A percentile compares a stretch with the other conserved stretches of the same genome.
These are phyloP conservation scores for Gossypium raimondii DNA, from an alignment of 345 rosid species.

Conservation along the genomic window DNA sequence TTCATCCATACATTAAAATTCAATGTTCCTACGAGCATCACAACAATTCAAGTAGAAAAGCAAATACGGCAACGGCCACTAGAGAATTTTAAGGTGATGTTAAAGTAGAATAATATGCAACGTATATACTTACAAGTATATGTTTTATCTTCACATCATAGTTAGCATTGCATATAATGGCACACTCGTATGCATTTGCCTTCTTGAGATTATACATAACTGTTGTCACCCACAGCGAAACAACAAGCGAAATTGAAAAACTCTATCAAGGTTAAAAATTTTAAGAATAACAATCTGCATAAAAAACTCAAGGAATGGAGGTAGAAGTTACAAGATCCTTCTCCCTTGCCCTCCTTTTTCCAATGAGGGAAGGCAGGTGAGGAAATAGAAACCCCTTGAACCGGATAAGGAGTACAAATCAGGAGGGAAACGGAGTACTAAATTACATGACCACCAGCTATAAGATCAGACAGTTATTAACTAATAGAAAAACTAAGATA, in stretches of 20 bases:
- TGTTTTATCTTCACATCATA: constrained; percentile 62
- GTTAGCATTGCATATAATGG: constrained; percentile 56
- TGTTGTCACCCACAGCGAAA: constrained; percentile 11
- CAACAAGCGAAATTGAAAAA: neutral
- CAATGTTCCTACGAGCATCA: neutral
- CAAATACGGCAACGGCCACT: neutral
- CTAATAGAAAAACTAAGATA: neutral
- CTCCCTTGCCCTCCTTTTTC: neutral
- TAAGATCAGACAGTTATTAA: neutral
- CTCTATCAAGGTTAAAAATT: neutral
- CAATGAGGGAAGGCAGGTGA: neutral
- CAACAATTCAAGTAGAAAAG: neutral
- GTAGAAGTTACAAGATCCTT: neutral
- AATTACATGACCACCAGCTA: neutral
- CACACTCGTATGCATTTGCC: constrained; percentile 55
- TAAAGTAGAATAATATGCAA: constrained; percentile 1
- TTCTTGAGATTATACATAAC: constrained; percentile 43
- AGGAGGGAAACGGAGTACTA: neutral
- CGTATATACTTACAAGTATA: constrained; percentile 51
- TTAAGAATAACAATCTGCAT: neutral
- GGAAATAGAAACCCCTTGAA: neutral
- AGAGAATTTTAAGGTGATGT: neutral
- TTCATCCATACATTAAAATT: neutral
- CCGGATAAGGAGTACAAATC: neutral
- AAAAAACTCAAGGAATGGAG: neutral